Evolutionary conservation across 2,329 filamentous ascomycete species (phyloP).

Genomic region (Colletotrichum lentis): DNA sequence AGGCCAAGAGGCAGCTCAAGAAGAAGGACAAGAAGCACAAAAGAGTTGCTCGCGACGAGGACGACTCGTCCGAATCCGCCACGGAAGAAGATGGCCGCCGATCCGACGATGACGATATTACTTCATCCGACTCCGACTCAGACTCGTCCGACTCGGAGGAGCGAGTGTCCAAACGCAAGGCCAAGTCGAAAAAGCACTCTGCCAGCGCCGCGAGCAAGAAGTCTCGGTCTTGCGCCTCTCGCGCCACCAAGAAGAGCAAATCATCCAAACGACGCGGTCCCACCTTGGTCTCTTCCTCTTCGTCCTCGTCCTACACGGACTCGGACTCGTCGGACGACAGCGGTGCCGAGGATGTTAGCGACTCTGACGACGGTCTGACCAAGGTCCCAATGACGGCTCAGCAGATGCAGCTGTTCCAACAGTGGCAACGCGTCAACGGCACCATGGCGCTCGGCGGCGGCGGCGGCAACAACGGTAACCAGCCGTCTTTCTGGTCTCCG

Average conservation of each 20-base stretch:
- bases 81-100: neutral
- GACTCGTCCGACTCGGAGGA: neutral
- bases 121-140: slow-evolving; percentile 10
- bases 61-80: neutral
- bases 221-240: neutral
- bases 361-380: neutral
- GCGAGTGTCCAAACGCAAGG: neutral
- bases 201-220: slow-evolving; percentile 9
- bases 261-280: no score
- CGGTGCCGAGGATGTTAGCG: neutral
- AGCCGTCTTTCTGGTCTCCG: slow-evolving; percentile 2
- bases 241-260: neutral
- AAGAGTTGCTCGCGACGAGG: neutral
- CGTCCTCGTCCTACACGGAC: slow-evolving; percentile 14
- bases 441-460: neutral
- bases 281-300: no score
- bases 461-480: neutral
- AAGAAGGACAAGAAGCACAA: slow-evolving; percentile 15
- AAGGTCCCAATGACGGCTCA: slow-evolving; percentile 14
- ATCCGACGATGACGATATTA: neutral
- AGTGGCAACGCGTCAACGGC: slow-evolving; percentile 15
- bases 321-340: neutral
- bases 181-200: slow-evolving; percentile 11
- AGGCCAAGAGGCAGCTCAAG: slow-evolving; percentile 1
- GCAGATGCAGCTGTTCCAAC: slow-evolving; percentile 20